Evolutionary conservation across 805 yeast species (phyloP).

Genomic region (Cyberlindnera galapagoensis): DNA sequence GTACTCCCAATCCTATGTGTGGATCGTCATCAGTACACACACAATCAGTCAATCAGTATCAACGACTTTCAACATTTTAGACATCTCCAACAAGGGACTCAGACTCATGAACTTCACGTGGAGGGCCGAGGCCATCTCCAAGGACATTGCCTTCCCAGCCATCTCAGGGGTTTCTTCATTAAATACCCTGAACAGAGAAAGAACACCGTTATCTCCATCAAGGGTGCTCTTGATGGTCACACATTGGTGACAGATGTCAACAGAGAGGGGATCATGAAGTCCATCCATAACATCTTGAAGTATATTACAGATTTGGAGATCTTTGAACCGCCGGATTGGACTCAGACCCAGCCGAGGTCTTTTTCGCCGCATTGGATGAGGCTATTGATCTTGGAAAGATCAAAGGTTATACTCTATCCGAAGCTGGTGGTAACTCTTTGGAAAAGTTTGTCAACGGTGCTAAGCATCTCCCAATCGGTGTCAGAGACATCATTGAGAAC

Average conservation of each 20-base stretch:
- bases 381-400: constrained; percentile 57
- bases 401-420: constrained; percentile 70
- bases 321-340: constrained; percentile 76
- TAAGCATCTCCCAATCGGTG: constrained; percentile 49
- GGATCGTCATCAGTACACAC: too few species aligned
- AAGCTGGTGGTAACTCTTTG: constrained; percentile 59
- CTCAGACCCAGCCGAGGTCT: constrained; percentile 47
- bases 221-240: constrained; percentile 48
- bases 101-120: constrained; percentile 84
- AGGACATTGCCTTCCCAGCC: constrained; percentile 45
- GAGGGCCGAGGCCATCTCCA: constrained; percentile 50
- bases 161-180: constrained; percentile 55
- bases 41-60: too few species aligned
- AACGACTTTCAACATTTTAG: constrained; percentile 3
- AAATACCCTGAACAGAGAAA: constrained; percentile 48
- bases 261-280: constrained; percentile 36
- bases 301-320: constrained; percentile 44
- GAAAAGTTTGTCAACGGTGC: constrained; percentile 47
- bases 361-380: constrained; percentile 49
- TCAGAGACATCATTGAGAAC: constrained; percentile 51
- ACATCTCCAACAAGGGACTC: constrained; percentile 38
- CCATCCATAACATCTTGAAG: constrained; percentile 39
- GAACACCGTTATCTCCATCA: constrained; percentile 56
- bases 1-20: too few species aligned
- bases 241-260: constrained; percentile 43